Base-by-base conservation (phyloP, 2,329 filamentous ascomycete genomes). In the Fusarium gaditjirri region DNA sequence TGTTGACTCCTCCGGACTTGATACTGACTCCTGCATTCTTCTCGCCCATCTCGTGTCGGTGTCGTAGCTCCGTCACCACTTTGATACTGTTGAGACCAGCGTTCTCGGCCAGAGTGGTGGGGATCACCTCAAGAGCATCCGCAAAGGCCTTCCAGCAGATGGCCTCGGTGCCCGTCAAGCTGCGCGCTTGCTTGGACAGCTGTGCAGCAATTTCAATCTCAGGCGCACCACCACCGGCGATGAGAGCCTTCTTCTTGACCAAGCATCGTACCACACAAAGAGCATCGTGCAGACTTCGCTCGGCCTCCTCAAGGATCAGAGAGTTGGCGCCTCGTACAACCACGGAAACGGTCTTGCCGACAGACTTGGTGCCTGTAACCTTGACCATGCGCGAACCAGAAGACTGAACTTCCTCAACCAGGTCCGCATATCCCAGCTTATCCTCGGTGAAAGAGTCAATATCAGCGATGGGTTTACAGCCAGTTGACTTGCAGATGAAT, bases 111-210 rank as follows among this genome's bases (percentile, higher is more conserved):
- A 99, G 87, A 3, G 96, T 99, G 38, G 95, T 98, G 19, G 97
- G 96, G 60, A 99, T 93, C 44, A 99, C 94, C 84, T 99, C 96
- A 86, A 99, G 92, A 12, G 96, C 96, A 73, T 99, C 95, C 4
- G 97, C 96, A 80, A 99, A 99, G 2, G 95, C 95, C 86, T 98
- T 98, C 94, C 94, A 99, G 89, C 96, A 99, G 80, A 98, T 98
- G 42, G 94, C 91, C 83, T 99, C 96, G 9, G 96, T 98, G 68
- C 97, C 97, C 2, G 92, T 91, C 68, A 98, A 87, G 77, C 92
- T 91, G 75, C 95, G 93, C 13, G 95, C 90, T 79, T 93, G 92
- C 83, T 93, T 92, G 63, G 92, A 90, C 38, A 99, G 89, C 78
- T 94, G 89, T 60, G 96, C 93, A 27, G 96, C 94, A 77, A 99